Conservation (phyloP, 2,329 filamentous ascomycete genomes). For the Clarireedia sp. region DNA sequence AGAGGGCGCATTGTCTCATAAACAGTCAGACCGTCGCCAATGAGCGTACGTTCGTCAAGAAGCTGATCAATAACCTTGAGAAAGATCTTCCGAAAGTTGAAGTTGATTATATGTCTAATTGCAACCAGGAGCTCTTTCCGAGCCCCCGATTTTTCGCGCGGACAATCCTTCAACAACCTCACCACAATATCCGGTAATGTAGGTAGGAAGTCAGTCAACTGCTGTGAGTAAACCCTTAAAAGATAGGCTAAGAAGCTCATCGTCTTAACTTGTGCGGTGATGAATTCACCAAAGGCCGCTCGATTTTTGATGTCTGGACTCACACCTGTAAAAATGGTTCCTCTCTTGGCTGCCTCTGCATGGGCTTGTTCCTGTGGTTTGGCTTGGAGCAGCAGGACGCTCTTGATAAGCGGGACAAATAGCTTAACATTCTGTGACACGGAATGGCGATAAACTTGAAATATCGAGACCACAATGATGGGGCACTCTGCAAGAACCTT, state of each 20-base stretch:
- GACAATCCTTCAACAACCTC: slow-evolving; percentile 84
- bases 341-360: slow-evolving; percentile 68
- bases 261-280: slow-evolving; percentile 96
- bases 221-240: slow-evolving; percentile 76
- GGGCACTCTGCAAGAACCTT: slow-evolving; percentile 96
- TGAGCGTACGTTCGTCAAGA: slow-evolving; percentile 85
- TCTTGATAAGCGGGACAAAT: slow-evolving; percentile 91
- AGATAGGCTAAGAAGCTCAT: slow-evolving; percentile 98
- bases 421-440: slow-evolving; percentile 80
- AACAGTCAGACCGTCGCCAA: slow-evolving; percentile 91
- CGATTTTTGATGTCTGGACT: slow-evolving; percentile 90
- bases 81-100: slow-evolving; percentile 95
- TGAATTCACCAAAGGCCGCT: slow-evolving; percentile 92
- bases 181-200: slow-evolving; percentile 85
- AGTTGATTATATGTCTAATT: slow-evolving; percentile 97
- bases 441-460: slow-evolving; percentile 78
- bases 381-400: slow-evolving; percentile 79
- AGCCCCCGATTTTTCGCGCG: slow-evolving; percentile 84
- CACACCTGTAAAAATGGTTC: slow-evolving; percentile 83
- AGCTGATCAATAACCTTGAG: slow-evolving; percentile 90
- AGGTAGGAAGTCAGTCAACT: slow-evolving; percentile 80
- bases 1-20: slow-evolving; percentile 94
- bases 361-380: slow-evolving; percentile 91
- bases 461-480: slow-evolving; percentile 97
- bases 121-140: slow-evolving; percentile 93